Percentiles rank a stretch among this genome's conserved stretches.
Evolutionary conservation across 305 asterid genomes (phyloP).

Genomic region (Solanum hybrid): DNA sequence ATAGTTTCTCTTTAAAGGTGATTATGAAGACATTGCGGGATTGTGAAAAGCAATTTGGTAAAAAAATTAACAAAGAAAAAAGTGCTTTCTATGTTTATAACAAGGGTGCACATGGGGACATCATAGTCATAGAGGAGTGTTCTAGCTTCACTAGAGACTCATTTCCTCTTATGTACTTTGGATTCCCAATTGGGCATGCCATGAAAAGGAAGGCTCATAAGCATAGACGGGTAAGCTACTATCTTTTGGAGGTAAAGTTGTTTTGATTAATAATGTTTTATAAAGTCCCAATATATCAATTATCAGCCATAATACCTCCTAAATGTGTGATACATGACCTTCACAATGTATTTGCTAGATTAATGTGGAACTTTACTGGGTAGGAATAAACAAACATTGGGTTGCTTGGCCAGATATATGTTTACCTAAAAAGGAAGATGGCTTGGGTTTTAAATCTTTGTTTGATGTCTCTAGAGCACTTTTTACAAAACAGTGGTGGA

Average conservation of each 20-base stretch:
- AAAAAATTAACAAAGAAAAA: too few relatives aligned
- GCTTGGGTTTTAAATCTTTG: too few relatives aligned
- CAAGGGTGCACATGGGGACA: background rate
- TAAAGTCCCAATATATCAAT: background rate
- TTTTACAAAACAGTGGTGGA: too few relatives aligned
- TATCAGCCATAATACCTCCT: background rate
- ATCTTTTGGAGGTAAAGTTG: background rate
- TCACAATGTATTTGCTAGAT: background rate
- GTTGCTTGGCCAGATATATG: background rate
- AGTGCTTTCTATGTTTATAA: background rate
- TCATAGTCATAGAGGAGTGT: background rate
- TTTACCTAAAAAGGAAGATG: background rate
- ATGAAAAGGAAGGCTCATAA: background rate
- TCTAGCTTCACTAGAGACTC: background rate
- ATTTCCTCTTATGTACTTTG: background rate
- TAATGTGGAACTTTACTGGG: background rate
- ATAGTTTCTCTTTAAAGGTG: background rate
- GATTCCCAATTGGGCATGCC: background rate
- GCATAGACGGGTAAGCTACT: background rate
- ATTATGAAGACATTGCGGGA: background rate
- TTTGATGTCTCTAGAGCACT: too few relatives aligned
- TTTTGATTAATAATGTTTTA: background rate
- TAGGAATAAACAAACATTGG: background rate
- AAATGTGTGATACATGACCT: background rate
- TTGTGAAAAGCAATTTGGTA: background rate